Evolutionary conservation across 768 basidiomycete genomes (phyloP).

Genomic region (Serpula lacrymans): DNA sequence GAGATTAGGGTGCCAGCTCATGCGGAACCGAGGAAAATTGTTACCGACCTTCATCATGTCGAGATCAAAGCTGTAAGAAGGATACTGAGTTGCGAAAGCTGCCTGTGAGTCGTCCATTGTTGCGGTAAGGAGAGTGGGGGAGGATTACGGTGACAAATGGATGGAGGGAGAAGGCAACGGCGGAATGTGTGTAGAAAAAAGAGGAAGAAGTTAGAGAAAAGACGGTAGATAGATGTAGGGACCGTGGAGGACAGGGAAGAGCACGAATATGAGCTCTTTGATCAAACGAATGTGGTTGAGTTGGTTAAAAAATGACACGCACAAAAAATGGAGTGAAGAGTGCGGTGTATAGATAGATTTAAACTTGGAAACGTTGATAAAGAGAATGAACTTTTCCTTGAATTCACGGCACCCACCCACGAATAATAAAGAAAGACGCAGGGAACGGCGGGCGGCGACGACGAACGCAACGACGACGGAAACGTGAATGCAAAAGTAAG

Average conservation of each 20-base stretch:
- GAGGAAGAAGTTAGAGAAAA: slow-evolving; percentile 55
- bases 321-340: slow-evolving; percentile 34
- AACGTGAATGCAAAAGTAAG: slow-evolving; percentile 15
- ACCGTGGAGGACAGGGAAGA: slow-evolving; percentile 40
- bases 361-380: slow-evolving; percentile 31
- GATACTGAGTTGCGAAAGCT: slow-evolving; percentile 66
- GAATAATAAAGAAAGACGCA: slow-evolving; percentile 3
- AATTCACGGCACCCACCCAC: slow-evolving; percentile 3
- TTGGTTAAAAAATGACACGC: slow-evolving; percentile 35
- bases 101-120: slow-evolving; percentile 75
- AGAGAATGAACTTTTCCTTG: slow-evolving; percentile 9
- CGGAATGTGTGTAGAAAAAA: slow-evolving; percentile 40
- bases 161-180: slow-evolving; percentile 50
- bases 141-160: slow-evolving; percentile 31
- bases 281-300: slow-evolving; percentile 32
- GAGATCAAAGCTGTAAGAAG: slow-evolving; percentile 73
- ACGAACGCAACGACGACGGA: background rate
- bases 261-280: slow-evolving; percentile 19
- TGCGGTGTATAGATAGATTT: slow-evolving; percentile 40
- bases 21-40: no score
- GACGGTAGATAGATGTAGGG: slow-evolving; percentile 41
- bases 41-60: slow-evolving; percentile 84
- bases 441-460: slow-evolving; percentile 1
- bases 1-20: slow-evolving; percentile 3
- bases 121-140: slow-evolving; percentile 19